Percentiles rank a stretch among this genome's conserved stretches.
These are phyloP conservation scores for Fusarium buxicola DNA, from an alignment of 2,329 filamentous ascomycete genomes.

Conservation along the genomic window DNA sequence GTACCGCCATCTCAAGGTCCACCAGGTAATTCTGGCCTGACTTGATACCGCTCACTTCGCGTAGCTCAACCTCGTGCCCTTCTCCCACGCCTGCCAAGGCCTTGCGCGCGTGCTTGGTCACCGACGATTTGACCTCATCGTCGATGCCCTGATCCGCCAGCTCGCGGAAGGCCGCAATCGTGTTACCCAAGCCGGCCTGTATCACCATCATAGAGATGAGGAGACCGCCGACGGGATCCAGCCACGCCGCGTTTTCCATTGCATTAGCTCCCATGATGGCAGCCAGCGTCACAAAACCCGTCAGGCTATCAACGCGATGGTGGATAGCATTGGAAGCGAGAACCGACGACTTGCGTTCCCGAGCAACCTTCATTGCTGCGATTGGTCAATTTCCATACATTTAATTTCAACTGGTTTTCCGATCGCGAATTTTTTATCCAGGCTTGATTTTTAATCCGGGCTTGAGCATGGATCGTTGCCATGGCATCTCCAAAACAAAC, in stretches of 20 bases:
- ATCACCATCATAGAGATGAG: constrained; percentile 95
- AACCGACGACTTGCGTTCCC: constrained; percentile 93
- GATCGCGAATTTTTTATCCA: not conserved
- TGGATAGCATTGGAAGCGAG: constrained; percentile 96
- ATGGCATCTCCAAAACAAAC: not conserved
- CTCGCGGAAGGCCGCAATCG: constrained; percentile 82
- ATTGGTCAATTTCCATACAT: constrained; percentile 43
- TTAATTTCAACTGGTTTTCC: not conserved
- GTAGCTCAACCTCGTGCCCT: constrained; percentile 73
- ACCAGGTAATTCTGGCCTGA: constrained; percentile 96
- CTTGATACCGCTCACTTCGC: constrained; percentile 89
- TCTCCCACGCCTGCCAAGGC: constrained; percentile 66
- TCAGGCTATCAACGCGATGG: constrained; percentile 95
- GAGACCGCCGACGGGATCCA: constrained; percentile 93
- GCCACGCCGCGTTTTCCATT: constrained; percentile 85
- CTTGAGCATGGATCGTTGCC: not conserved
- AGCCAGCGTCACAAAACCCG: constrained; percentile 89
- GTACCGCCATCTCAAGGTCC: constrained; percentile 87
- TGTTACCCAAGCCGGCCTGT: constrained; percentile 89
- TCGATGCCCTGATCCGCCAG: constrained; percentile 93
- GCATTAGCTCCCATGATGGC: constrained; percentile 92
- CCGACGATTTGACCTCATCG: constrained; percentile 79
- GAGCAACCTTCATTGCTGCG: constrained; percentile 92
- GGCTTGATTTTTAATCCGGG: not conserved
- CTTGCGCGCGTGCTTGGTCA: constrained; percentile 73